A percentile compares a stretch with the other conserved stretches of the same genome.
Conservation (phyloP, 1,284 basidiomycete species). For the Trametes polyzona region DNA sequence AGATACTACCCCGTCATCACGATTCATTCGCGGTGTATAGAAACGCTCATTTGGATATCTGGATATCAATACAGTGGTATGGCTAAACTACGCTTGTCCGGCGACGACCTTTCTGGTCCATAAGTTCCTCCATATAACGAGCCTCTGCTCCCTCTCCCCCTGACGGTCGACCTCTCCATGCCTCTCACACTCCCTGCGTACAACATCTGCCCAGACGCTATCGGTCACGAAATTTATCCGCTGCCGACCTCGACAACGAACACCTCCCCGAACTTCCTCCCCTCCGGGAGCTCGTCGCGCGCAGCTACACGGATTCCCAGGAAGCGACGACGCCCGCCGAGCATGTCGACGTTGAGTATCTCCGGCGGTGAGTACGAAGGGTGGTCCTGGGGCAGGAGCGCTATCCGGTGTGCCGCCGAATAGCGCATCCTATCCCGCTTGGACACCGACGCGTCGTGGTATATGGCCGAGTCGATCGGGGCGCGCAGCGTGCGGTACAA, state of each 20-base stretch:
- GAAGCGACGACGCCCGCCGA: slow-evolving; percentile 19
- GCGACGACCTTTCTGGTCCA: no score
- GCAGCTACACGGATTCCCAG: slow-evolving; percentile 16
- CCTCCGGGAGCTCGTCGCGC: slow-evolving; percentile 4
- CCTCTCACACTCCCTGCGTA: no score
- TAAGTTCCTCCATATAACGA: neutral
- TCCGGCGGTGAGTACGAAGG: slow-evolving; percentile 2
- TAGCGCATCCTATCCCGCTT: neutral
- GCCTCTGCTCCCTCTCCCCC: neutral
- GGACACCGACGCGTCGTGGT: neutral
- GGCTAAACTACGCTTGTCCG: no score
- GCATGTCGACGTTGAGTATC: slow-evolving; percentile 25
- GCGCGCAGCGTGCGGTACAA: slow-evolving; percentile 12
- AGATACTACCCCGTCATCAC: no score
- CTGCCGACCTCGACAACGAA: slow-evolving; percentile 11
- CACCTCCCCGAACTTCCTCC: slow-evolving; percentile 10
- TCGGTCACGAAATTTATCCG: neutral
- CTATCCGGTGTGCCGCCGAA: neutral
- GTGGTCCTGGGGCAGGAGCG: neutral
- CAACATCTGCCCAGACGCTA: neutral
- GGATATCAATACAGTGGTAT: neutral
- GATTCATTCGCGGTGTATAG: no score
- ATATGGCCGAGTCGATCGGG: neutral
- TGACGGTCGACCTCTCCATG: no score
- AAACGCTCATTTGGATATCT: neutral